phyloP scores from a whole-genome alignment of 768 basidiomycete genomes.

The Phanerodontia chrysosporium region DNA sequence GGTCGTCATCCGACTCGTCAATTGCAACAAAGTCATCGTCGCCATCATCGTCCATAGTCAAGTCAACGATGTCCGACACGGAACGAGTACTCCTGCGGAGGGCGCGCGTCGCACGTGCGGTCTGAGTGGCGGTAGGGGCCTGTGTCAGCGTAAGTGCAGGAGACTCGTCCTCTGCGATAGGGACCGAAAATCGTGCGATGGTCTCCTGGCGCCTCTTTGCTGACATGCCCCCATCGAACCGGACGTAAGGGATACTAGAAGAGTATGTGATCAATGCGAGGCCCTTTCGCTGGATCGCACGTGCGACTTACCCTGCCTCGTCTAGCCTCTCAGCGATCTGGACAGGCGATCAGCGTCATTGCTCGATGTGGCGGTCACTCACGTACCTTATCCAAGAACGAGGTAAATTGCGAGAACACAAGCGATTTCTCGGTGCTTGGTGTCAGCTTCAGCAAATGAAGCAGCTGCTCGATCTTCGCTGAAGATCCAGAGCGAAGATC shows the following conservation, averaged over 20 bases:
- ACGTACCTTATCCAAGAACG: constrained; percentile 72
- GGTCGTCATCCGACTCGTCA: constrained; percentile 25
- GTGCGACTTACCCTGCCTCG: constrained; percentile 48
- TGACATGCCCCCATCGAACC: constrained; percentile 87
- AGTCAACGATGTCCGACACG: background rate
- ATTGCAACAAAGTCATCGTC: constrained; percentile 22
- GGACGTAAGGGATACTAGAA: constrained; percentile 65
- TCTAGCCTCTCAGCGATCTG: constrained; percentile 71
- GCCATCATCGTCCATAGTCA: constrained; percentile 6
- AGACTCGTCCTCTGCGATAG: constrained; percentile 38
- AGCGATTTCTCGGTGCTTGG: constrained; percentile 72
- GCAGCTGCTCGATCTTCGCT: constrained; percentile 80
- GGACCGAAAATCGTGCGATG: constrained; percentile 69
- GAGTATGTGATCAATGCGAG: background rate
- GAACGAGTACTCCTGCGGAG: background rate
- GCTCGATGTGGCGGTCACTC: background rate
- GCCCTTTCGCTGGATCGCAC: background rate
- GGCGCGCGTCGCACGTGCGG: constrained; percentile 7
- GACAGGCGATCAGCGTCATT: background rate
- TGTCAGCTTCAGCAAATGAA: constrained; percentile 66
- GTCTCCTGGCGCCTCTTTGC: constrained; percentile 74
- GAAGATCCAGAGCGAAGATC: constrained; percentile 56
- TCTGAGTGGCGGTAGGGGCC: constrained; percentile 11
- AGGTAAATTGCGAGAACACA: constrained; percentile 89
- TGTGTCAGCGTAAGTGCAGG: background rate